Base-by-base conservation (phyloP, 2,329 filamentous ascomycete genomes). In the Penicillium verrucosum region DNA sequence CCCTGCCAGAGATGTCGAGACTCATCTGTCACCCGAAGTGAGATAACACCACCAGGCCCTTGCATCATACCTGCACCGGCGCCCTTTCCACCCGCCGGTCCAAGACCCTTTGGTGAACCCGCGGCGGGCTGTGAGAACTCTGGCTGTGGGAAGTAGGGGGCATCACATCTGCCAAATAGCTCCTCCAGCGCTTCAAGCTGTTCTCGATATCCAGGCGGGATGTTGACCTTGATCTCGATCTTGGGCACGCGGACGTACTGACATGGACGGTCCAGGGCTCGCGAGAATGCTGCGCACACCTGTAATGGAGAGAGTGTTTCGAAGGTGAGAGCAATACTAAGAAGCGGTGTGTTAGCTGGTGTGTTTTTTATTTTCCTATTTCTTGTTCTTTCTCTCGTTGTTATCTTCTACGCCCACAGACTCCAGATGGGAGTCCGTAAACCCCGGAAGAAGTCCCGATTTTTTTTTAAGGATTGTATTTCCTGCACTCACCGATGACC, bases 1-100 rank as follows among this genome's bases (percentile, higher is more conserved):
- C 92, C 94, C 70, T 96, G 90, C 94, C 94, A 97, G 25, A 99
- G 78, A 65, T 88, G 83, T 60, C 93, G 79, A 1, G 92, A 90
- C 64, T 91, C 86, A 9, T 83, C 81, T 0, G 92, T 91, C 62
- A 89, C 89, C 62, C 82, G 85, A 77, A 70, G 86, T 84, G 55
- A 90, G 77, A 76, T 65, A 8, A 76, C 70, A 79, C 82, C 73
- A 84, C 87, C 54, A 86, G 75, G 25, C 37, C 73, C 73, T 61
- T 75, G 73, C 73, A 75, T 75, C 70, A 75, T 73, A 78, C 87
- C 67, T 5, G 71, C 71, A 16, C 71, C 73, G 2, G 73, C 73
- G 29, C 73, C 74, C 60, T 76, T 76, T 34, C 73, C 73, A 60
- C 70, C 71, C 14, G 67, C 70, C 16, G 72, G 69, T 10, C 70